Conservation (phyloP, 2,329 filamentous ascomycete species). For the Magnaporthiopsis incrustans region DNA sequence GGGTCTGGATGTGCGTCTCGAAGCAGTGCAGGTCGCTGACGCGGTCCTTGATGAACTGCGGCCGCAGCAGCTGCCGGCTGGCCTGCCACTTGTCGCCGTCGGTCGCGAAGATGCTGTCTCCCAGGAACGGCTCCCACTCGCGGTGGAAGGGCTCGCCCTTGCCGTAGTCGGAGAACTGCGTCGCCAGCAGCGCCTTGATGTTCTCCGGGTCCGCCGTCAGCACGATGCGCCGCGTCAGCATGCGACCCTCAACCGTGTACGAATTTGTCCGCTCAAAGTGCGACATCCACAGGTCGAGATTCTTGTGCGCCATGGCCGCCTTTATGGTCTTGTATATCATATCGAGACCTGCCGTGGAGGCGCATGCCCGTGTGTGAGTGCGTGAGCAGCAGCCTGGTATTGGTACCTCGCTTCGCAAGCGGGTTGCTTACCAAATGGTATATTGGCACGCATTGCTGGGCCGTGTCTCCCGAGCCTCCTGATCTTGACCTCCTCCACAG, state of each 20-base stretch:
- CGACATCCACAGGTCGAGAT: constrained; percentile 53
- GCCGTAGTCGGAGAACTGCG: constrained; percentile 78
- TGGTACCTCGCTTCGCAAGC: background rate
- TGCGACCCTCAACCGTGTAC: constrained; percentile 53
- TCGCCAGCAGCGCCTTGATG: constrained; percentile 83
- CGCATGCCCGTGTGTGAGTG: background rate
- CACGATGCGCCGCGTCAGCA: constrained; percentile 52
- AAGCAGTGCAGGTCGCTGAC: constrained; percentile 76
- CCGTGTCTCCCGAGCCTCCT: constrained; percentile 36
- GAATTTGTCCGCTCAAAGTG: constrained; percentile 35
- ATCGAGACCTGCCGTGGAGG: constrained; percentile 47
- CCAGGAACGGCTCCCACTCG: constrained; percentile 70
- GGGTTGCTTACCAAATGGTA: constrained; percentile 36
- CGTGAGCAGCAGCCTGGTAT: background rate
- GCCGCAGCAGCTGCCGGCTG: constrained; percentile 72
- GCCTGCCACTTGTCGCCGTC: constrained; percentile 74
- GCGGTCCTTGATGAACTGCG: constrained; percentile 80
- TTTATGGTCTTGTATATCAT: constrained; percentile 50
- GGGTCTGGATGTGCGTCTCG: constrained; percentile 65
- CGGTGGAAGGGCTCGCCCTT: constrained; percentile 68
- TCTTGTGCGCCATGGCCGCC: constrained; percentile 43
- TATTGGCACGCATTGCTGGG: constrained; percentile 23
- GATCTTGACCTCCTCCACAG: constrained; percentile 36
- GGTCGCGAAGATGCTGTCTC: constrained; percentile 70
- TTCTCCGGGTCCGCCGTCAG: constrained; percentile 82